Percentiles rank a stretch among this genome's conserved stretches.
Evolutionary conservation across 1,284 basidiomycete species (phyloP).

Genomic region (Volvariella volvacea): DNA sequence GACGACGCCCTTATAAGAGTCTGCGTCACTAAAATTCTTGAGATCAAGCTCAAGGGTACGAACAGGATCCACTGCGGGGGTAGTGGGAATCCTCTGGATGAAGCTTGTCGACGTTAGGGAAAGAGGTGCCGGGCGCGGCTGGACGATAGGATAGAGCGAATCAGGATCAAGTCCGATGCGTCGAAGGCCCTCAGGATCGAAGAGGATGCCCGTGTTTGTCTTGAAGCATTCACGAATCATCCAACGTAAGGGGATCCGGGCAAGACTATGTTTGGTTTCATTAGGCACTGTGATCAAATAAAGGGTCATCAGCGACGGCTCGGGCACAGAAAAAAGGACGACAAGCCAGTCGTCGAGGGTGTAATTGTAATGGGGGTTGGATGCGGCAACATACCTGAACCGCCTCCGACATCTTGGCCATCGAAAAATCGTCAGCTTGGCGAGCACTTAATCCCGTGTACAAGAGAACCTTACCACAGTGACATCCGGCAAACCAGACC

Average conservation of each 20-base stretch:
- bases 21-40: neutral
- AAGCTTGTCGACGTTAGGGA: neutral
- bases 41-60: neutral
- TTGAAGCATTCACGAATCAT: slow-evolving; percentile 63
- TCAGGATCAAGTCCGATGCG: slow-evolving; percentile 31
- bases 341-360: too few species aligned
- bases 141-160: slow-evolving; percentile 23
- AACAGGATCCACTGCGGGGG: neutral
- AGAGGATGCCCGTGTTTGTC: slow-evolving; percentile 34
- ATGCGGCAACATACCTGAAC: slow-evolving; percentile 35
- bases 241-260: slow-evolving; percentile 57
- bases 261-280: slow-evolving; percentile 41
- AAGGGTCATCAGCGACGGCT: too few species aligned
- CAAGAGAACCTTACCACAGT: slow-evolving; percentile 23
- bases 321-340: too few species aligned
- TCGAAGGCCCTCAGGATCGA: slow-evolving; percentile 27
- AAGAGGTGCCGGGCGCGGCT: slow-evolving; percentile 19
- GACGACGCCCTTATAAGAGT: too few species aligned
- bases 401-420: slow-evolving; percentile 45
- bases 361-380: too few species aligned
- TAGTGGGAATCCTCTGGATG: neutral
- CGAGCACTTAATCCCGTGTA: too few species aligned
- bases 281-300: too few species aligned
- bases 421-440: neutral
- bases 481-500: slow-evolving; percentile 20